phyloP scores from a whole-genome alignment of 164 flowering plant species.

The Chloranthus sessilifolius region DNA sequence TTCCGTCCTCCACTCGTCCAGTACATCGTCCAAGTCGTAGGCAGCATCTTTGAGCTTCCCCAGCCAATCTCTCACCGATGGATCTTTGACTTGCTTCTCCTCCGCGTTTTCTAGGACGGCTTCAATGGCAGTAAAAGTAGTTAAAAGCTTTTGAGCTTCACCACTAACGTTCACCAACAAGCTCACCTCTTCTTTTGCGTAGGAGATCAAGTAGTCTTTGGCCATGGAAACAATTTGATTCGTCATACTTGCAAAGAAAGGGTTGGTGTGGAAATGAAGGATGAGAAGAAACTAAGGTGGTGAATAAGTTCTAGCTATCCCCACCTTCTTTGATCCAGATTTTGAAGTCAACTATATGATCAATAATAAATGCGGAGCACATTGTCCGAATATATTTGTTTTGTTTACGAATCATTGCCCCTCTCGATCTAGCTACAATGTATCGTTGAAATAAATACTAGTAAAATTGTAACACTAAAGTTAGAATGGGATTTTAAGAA shows the following conservation, averaged over 20 bases:
- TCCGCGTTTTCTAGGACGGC: neutral
- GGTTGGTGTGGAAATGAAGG: no score
- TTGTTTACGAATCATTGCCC: no score
- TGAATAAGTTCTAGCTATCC: no score
- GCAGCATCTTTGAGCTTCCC: neutral
- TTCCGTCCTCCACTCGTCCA: conserved; percentile 3
- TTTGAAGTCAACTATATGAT: no score
- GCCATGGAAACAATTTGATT: neutral
- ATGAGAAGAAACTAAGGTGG: no score
- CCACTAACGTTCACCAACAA: neutral
- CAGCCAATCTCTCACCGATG: neutral
- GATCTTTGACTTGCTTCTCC: neutral
- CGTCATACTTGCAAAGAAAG: neutral
- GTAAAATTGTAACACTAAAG: no score
- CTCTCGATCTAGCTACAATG: no score
- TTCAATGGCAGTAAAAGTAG: neutral
- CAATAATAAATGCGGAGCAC: no score
- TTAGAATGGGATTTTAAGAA: no score
- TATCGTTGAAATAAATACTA: no score
- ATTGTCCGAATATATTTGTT: no score
- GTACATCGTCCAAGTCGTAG: neutral
- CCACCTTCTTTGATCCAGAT: no score
- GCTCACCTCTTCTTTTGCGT: neutral
- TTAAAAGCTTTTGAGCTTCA: neutral
- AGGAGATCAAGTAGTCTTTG: neutral